Base-by-base conservation (phyloP, 2,329 filamentous ascomycete genomes). In the Teratosphaeria destructans region DNA sequence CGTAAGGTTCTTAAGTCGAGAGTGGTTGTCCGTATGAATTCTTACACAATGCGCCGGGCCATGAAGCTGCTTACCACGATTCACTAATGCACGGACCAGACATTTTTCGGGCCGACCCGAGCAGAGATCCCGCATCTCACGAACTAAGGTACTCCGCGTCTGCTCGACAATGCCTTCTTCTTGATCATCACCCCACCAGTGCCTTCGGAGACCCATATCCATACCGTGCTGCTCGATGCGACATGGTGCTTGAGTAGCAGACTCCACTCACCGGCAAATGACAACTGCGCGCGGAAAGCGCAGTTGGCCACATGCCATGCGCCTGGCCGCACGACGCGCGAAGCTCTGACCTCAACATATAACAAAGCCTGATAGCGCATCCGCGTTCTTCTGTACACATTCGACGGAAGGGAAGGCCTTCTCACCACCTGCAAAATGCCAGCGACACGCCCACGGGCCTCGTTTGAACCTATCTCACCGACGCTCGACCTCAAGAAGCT, bases 391-490 rank as follows among this genome's bases (percentile, higher is more conserved):
- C 37, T 43, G 37, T 43, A 43, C 37, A 16, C 5, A 43, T 10
- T n/a, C 37, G 8, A n/a, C 37, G 16, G n/a, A 49, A 49, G 1
- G 16, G 10, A 19, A 32, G 1, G 29, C 3, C 29, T 3, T 4
- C 29, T 7, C 8, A 19, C 43, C 43, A 19, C 43, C 8, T 23
- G 16, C 16, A n/a, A 54, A 8, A 96, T 96, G 91, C 88, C 89
- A 58, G 81, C 87, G 14, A 79, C 87, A 60, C 85, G 92, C 67
- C 90, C 90, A 0, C 87, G 90, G 70, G 90, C 91, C 16, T 90
- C 91, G 57, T 97, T 97, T 73, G 90, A 95, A 73, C 92, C 93
- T 1, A 89, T 97, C 54, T 84, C 91, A 0, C 92, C 92, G 0
- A 85, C 93, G 69, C 84, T 97, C 60, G 87, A 97, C 70, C 79